A percentile compares a stretch with the other conserved stretches of the same genome.
Conservation (phyloP, 148 eudicot genomes). For the Dysphania ambrosioides region DNA sequence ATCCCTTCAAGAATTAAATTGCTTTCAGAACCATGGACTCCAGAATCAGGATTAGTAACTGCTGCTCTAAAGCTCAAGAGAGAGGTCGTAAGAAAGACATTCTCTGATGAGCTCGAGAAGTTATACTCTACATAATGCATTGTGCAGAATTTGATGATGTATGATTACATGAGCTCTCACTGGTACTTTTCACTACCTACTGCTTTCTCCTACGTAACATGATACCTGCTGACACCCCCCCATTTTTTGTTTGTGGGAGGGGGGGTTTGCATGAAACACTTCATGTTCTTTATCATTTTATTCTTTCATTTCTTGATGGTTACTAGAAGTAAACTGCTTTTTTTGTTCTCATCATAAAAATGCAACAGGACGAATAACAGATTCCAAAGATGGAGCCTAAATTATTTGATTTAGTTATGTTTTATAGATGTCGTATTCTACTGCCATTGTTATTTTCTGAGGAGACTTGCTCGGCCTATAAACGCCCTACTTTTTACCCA, state of each 20-base stretch:
- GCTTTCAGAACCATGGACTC: slow-evolving; percentile 88
- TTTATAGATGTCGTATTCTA: neutral
- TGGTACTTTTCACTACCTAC: slow-evolving; percentile 1
- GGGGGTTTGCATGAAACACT: neutral
- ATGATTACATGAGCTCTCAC: too few relatives aligned
- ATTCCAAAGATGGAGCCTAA: neutral
- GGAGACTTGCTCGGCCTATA: neutral
- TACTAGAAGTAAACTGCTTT: neutral
- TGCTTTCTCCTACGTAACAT: neutral
- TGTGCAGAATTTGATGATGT: too few relatives aligned
- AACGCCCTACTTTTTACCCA: neutral
- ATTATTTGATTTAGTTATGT: neutral
- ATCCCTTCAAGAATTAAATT: slow-evolving; percentile 74
- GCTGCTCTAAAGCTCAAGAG: slow-evolving; percentile 93
- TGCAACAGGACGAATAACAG: neutral
- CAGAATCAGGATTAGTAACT: slow-evolving; percentile 90
- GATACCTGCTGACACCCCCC: neutral
- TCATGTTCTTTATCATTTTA: neutral
- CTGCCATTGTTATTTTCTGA: neutral
- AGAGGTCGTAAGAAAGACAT: slow-evolving; percentile 61
- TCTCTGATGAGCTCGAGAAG: slow-evolving; percentile 55
- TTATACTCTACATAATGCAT: slow-evolving; percentile 41
- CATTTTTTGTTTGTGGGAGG: neutral
- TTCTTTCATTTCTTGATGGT: neutral
- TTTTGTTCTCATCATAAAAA: neutral